phyloP scores from a whole-genome alignment of 2,329 filamentous ascomycete species.

The Nemania sp. region DNA sequence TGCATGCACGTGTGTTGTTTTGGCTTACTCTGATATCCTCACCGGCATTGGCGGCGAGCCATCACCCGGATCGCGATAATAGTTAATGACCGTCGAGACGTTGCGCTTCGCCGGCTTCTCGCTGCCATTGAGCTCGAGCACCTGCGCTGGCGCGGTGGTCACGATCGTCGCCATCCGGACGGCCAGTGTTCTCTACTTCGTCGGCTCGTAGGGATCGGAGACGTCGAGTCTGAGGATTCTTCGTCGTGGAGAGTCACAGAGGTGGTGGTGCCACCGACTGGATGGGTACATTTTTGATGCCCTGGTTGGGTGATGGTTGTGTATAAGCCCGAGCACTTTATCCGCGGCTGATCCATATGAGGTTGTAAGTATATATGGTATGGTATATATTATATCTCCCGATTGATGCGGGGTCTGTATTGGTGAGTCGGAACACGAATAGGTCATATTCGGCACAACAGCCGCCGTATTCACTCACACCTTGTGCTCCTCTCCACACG shows the following conservation, averaged over 20 bases:
- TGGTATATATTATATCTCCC: constrained; percentile 13
- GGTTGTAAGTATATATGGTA: neutral
- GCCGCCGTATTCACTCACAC: constrained; percentile 4
- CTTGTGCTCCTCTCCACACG: neutral
- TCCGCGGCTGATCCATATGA: constrained; percentile 11
- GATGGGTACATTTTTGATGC: neutral
- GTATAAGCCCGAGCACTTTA: constrained; percentile 21
- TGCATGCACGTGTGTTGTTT: too few relatives aligned
- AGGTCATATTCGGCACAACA: constrained; percentile 7
- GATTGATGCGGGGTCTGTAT: constrained; percentile 14
- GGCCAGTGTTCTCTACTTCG: neutral
- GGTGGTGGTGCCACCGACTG: neutral
- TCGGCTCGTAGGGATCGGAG: neutral
- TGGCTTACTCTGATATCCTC: constrained; percentile 35
- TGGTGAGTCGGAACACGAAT: constrained; percentile 19
- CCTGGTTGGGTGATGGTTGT: neutral
- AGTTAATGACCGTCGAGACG: constrained; percentile 36
- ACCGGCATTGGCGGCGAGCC: constrained; percentile 37
- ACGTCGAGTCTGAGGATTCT: neutral
- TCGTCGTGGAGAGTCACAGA: neutral
- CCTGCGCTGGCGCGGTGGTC: constrained; percentile 6
- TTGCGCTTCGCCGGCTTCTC: constrained; percentile 23
- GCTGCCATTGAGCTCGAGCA: constrained; percentile 5
- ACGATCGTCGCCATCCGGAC: constrained; percentile 19
- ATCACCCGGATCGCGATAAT: constrained; percentile 39